Evolutionary conservation across 257 asterid genomes (phyloP), one percentile per base, ranked within the genome.

Genomic region (Rehmannia glutinosa): DNA sequence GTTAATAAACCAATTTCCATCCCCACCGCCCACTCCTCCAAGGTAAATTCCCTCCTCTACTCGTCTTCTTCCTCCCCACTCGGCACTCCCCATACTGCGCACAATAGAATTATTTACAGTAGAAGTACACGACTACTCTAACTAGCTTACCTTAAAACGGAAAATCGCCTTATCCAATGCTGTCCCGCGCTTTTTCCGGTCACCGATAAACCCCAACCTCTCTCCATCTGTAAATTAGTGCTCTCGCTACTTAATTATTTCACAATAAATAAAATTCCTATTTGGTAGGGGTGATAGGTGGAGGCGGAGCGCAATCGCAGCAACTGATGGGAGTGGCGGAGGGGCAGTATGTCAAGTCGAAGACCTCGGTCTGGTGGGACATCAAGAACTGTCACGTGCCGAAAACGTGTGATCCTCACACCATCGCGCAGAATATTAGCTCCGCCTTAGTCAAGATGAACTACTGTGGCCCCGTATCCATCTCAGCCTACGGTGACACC

Each of bases 341-440:
- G 82, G 78, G 79, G 62, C 95, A 84, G 85, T 91, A 91, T 78
- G 69, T 81, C 24, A 73, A 77, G 82, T 89, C 95, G 55, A 88
- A 87, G 84, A 72, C 80, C n/a, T 91, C 97, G 42, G 96, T 91
- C 27, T 91, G 97, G 97, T 92, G 98, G 98, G 98, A 92, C 76
- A 87, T 92, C 32, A 97, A 92, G 82, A 92, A 92, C 73, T 92
- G 98, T 64, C 95, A 86, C 53, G 98, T 90, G 39, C 92, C 95
- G 1, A 86, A 82, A 66, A 70, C 72, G 6, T 84, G 78, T 73
- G 92, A 87, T 56, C 87, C 98, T 36, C 91, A 87, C 74, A 68
- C 81, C 64, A 90, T 92, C 58, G 98, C 98, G 1, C 87, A 87
- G 84, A 92, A 90, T 61, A 90, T 92, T 59, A 85, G 96, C 69